Conservation (phyloP, 1,139 yeast genomes). For the Sugiyamaella grinbergsii region DNA sequence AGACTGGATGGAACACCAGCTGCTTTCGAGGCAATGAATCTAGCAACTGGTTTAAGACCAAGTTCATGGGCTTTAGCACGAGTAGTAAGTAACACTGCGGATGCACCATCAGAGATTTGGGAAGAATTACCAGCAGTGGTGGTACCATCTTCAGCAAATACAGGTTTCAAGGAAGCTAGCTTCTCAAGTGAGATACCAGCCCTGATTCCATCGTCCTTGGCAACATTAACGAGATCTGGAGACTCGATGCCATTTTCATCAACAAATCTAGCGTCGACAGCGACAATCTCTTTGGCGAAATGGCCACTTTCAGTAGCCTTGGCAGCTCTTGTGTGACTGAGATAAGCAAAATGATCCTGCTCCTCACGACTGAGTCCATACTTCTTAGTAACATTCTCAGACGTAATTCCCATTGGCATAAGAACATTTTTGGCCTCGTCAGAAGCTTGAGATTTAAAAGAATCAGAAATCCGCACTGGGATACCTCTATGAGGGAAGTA, state of each 20-base stretch:
- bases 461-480: conserved; percentile 40
- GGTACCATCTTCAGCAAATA: conserved; percentile 44
- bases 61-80: conserved; percentile 45
- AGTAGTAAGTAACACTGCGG: conserved; percentile 47
- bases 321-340: conserved; percentile 46
- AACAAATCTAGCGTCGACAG: conserved; percentile 41
- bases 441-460: conserved; percentile 31
- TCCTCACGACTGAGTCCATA: conserved; percentile 40
- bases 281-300: conserved; percentile 46
- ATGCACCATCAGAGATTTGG: conserved; percentile 50
- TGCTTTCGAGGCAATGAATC: conserved; percentile 46
- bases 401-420: conserved; percentile 48
- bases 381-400: conserved; percentile 44
- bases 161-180: conserved; percentile 44
- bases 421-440: conserved; percentile 43
- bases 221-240: conserved; percentile 28
- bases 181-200: conserved; percentile 41
- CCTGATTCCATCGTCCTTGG: conserved; percentile 45
- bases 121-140: conserved; percentile 51
- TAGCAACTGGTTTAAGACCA: conserved; percentile 47
- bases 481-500: conserved; percentile 49
- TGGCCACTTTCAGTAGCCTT: conserved; percentile 45
- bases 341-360: conserved; percentile 46
- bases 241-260: conserved; percentile 32
- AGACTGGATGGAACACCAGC: conserved; percentile 46